Evolutionary conservation across 1,284 basidiomycete species (phyloP), one percentile per base, ranked within the genome.

Genomic region (Sporisorium iseilematis-ciliati): DNA sequence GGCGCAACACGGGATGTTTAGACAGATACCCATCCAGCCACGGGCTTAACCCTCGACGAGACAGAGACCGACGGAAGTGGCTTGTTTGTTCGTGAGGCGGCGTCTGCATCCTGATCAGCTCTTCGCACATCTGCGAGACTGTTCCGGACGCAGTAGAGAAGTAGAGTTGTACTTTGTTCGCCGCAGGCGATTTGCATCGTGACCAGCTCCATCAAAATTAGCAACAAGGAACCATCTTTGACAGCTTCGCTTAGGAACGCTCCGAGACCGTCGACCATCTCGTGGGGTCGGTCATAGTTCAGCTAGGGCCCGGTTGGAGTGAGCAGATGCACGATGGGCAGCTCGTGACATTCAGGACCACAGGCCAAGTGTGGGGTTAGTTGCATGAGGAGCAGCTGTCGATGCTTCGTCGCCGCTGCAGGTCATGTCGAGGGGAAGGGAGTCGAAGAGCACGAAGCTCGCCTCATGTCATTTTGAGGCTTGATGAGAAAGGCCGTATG

Each of bases 391-490:
- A 46, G 25, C 45, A 46, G 42, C 21, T 16, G 11, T 38, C 14
- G 35, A 38, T 33, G 31, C 31, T 33, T 12, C 35, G 12, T 38
- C 20, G 46, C 46, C 26, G 49, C 49, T 50, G 49, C 49, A 35
- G 20, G 31, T 35, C 10, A 21, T 35, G 49, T 20, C 35, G 35
- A 12, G 12, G 35, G 12, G 14, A 38, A 38, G 12, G 14, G 18
- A 20, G 31, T 20, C 2, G 26, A 18, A n/a, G 43, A 29, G 56
- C 46, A 56, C 45, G 51, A 56, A 26, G 56, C 35, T 50, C 25
- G 66, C 33, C 53, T 23, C 57, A 65, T 64, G 67, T 70, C 67
- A 70, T 25, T 55, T 55, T 33, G n/a, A 7, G 35, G 11, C 43
- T 14, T 18, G 18, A 33, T 21, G 41, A 42, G n/a, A n/a, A n/a